phyloP scores from a whole-genome alignment of 306 rosid species.

The Prunus dulcis region DNA sequence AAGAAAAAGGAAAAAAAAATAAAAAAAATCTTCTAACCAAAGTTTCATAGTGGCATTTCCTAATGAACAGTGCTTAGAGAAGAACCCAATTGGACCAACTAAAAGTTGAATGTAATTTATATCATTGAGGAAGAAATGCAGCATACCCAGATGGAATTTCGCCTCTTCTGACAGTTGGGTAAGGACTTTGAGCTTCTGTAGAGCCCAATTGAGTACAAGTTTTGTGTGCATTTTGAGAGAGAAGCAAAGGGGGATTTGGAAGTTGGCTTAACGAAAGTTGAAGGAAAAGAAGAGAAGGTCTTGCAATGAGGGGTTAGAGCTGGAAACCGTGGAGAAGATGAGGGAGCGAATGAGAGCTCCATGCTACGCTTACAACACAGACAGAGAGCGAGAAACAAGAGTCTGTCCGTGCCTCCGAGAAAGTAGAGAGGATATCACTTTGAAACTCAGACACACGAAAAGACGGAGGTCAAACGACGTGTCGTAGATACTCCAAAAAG shows the following conservation, averaged over 20 bases:
- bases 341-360: conserved; percentile 57
- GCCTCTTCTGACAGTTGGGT: conserved; percentile 22
- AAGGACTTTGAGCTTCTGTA: conserved; percentile 20
- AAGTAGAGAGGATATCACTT: neutral
- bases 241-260: conserved; percentile 14
- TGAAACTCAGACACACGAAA: neutral
- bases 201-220: conserved; percentile 29
- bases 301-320: conserved; percentile 26
- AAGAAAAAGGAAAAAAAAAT: neutral
- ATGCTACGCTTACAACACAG: conserved; percentile 12
- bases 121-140: conserved; percentile 9
- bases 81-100: neutral
- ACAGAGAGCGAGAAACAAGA: neutral
- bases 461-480: neutral
- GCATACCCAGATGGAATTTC: conserved; percentile 52
- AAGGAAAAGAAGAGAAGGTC: conserved; percentile 7
- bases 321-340: conserved; percentile 34
- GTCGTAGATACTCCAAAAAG: neutral
- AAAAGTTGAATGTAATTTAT: neutral
- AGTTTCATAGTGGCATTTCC: neutral
- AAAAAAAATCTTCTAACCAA: neutral
- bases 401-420: neutral
- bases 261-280: neutral
- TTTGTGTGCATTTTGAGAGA: conserved; percentile 29
- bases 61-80: neutral